Percentiles rank a stretch among this genome's conserved stretches.
These are phyloP conservation scores for Musa itinerans DNA, from an alignment of 176 grass and related monocot species.

Conservation along the genomic window DNA sequence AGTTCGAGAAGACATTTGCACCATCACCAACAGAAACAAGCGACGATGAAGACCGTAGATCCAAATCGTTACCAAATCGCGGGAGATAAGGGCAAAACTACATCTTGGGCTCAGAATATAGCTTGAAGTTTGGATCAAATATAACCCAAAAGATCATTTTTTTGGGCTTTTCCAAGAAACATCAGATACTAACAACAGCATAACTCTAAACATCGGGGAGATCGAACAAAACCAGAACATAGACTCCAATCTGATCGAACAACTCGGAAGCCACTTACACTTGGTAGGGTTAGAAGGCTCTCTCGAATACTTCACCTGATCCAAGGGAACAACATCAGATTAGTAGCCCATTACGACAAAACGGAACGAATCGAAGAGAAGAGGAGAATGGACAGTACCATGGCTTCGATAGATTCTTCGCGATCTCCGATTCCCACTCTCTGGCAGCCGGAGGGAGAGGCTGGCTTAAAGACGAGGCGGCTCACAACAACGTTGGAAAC, in stretches of 20 bases:
- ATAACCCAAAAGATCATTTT: not conserved
- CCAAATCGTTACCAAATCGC: not conserved
- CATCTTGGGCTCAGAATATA: not conserved
- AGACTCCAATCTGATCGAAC: no score
- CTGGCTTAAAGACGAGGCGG: not conserved
- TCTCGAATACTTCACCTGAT: constrained; percentile 18
- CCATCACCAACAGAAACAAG: not conserved
- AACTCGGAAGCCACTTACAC: not conserved
- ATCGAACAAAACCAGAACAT: not conserved
- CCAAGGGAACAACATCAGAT: not conserved
- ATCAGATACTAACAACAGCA: not conserved
- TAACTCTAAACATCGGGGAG: not conserved
- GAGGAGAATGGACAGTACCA: not conserved
- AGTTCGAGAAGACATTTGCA: not conserved
- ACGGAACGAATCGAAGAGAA: not conserved
- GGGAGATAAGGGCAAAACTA: not conserved
- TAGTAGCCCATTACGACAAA: not conserved
- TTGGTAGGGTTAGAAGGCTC: constrained; percentile 16
- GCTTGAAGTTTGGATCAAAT: not conserved
- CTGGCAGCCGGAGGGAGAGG: not conserved
- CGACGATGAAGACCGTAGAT: not conserved
- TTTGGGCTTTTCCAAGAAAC: not conserved
- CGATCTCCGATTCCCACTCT: not conserved
- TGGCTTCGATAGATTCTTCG: not conserved
- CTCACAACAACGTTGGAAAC: not conserved